phyloP scores from a whole-genome alignment of 2,329 filamentous ascomycete species.

The Catunica adiposa region DNA sequence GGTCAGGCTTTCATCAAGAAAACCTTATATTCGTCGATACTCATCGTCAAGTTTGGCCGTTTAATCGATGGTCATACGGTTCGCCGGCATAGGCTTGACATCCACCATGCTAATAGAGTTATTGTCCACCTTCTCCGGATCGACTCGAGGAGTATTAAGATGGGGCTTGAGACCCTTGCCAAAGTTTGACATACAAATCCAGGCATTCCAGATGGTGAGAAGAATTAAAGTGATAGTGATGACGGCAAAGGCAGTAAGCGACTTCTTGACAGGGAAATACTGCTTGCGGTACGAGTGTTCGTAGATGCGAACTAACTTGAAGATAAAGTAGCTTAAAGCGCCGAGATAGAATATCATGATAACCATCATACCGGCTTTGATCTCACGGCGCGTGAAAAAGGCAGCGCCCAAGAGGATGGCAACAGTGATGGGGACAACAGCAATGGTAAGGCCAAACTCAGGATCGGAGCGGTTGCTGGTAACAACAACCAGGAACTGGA shows the following conservation, averaged over 20 bases:
- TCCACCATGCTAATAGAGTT: constrained; percentile 41
- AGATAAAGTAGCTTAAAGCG: constrained; percentile 86
- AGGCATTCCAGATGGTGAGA: constrained; percentile 72
- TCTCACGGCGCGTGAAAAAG: constrained; percentile 67
- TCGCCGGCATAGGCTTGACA: constrained; percentile 37
- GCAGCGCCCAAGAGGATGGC: constrained; percentile 72
- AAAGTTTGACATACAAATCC: constrained; percentile 83
- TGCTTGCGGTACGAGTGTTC: constrained; percentile 38
- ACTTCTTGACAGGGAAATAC: constrained; percentile 68
- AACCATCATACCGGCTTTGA: constrained; percentile 55
- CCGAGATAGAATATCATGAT: constrained; percentile 79
- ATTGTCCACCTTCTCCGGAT: constrained; percentile 38
- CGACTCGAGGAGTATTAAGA: constrained; percentile 38
- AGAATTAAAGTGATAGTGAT: constrained; percentile 82
- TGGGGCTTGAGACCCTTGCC: constrained; percentile 77
- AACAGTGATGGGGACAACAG: constrained; percentile 82
- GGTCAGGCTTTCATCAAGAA: not conserved
- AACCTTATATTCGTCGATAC: not conserved
- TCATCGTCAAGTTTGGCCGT: not conserved
- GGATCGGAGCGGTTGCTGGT: constrained; percentile 42
- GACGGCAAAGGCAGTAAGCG: constrained; percentile 82
- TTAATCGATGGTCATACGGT: constrained; percentile 47
- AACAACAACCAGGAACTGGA: constrained; percentile 93
- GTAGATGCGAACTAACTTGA: constrained; percentile 96
- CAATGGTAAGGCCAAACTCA: constrained; percentile 76